Evolutionary conservation across 768 basidiomycete genomes (phyloP).

Genomic region (Lactarius akahatsu): DNA sequence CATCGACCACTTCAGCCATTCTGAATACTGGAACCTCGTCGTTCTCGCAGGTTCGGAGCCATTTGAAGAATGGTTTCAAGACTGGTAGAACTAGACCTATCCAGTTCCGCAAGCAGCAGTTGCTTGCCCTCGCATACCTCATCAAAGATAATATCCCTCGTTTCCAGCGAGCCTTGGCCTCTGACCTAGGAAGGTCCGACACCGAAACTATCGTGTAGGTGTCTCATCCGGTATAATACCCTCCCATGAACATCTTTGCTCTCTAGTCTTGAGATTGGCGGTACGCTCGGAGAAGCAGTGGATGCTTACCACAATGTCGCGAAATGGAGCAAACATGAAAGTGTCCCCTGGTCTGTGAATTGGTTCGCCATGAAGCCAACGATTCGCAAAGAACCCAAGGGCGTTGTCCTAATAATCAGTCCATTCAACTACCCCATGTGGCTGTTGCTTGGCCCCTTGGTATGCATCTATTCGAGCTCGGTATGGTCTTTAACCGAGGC

Average conservation of each 20-base stretch:
- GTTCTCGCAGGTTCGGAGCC: slow-evolving; percentile 50
- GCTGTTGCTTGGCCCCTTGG: slow-evolving; percentile 57
- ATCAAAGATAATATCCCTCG: slow-evolving; percentile 67
- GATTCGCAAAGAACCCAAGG: slow-evolving; percentile 75
- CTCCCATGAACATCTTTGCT: background rate
- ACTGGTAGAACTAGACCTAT: slow-evolving; percentile 66
- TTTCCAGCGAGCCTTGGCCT: slow-evolving; percentile 55
- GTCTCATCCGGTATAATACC: background rate
- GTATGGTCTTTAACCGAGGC: background rate
- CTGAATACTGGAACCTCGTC: background rate
- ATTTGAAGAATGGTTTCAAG: slow-evolving; percentile 56
- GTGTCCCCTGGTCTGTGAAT: slow-evolving; percentile 53
- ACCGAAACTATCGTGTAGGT: slow-evolving; percentile 57
- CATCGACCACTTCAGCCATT: background rate
- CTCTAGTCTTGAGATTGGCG: slow-evolving; percentile 58
- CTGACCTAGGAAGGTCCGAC: slow-evolving; percentile 63
- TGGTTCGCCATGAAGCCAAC: slow-evolving; percentile 60
- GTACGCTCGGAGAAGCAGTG: slow-evolving; percentile 52
- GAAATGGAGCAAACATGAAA: slow-evolving; percentile 71
- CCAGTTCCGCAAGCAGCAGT: slow-evolving; percentile 69
- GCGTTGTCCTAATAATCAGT: slow-evolving; percentile 63
- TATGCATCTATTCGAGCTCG: slow-evolving; percentile 33
- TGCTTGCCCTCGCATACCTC: slow-evolving; percentile 71
- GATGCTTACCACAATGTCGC: slow-evolving; percentile 61
- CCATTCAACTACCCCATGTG: slow-evolving; percentile 78